A percentile compares a stretch with the other conserved stretches of the same genome.
These are phyloP conservation scores for Boletus reticulatus DNA, from an alignment of 768 basidiomycete genomes.

Conservation along the genomic window DNA sequence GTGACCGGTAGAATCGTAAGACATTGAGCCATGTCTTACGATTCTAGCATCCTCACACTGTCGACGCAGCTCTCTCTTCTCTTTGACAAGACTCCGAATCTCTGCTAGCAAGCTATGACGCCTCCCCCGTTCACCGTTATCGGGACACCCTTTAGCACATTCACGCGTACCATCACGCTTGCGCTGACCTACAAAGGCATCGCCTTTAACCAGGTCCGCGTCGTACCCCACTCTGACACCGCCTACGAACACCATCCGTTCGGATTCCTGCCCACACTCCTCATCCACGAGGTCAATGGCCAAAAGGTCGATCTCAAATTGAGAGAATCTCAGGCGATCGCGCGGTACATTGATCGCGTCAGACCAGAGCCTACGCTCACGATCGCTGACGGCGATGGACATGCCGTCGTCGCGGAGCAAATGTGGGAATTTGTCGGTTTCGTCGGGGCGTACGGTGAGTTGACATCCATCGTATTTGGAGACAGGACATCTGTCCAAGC, in stretches of 20 bases:
- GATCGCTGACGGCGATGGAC: constrained; percentile 20
- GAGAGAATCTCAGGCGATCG: constrained; percentile 30
- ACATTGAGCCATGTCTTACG: too few relatives aligned
- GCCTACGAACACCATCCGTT: constrained; percentile 31
- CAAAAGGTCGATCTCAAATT: constrained; percentile 23
- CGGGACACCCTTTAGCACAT: constrained; percentile 34
- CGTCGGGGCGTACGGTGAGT: constrained; percentile 23
- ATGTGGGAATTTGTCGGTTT: constrained; percentile 35
- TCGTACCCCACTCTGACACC: constrained; percentile 27
- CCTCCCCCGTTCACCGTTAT: constrained; percentile 26
- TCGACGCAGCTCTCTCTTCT: too few relatives aligned
- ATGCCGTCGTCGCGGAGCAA: constrained; percentile 24
- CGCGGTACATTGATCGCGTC: constrained; percentile 29
- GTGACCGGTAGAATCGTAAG: too few relatives aligned
- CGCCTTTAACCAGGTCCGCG: constrained; percentile 25
- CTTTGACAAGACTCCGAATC: too few relatives aligned
- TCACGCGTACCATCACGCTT: constrained; percentile 32
- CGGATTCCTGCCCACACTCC: constrained; percentile 31
- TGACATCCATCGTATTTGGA: background rate
- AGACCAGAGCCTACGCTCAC: constrained; percentile 26
- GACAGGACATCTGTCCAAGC: too few relatives aligned
- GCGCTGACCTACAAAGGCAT: constrained; percentile 28
- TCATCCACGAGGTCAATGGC: constrained; percentile 28
- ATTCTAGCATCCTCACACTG: too few relatives aligned
- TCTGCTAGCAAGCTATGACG: constrained; percentile 10